Conservation (phyloP, 768 basidiomycete species). For the Nidularia sp. region DNA sequence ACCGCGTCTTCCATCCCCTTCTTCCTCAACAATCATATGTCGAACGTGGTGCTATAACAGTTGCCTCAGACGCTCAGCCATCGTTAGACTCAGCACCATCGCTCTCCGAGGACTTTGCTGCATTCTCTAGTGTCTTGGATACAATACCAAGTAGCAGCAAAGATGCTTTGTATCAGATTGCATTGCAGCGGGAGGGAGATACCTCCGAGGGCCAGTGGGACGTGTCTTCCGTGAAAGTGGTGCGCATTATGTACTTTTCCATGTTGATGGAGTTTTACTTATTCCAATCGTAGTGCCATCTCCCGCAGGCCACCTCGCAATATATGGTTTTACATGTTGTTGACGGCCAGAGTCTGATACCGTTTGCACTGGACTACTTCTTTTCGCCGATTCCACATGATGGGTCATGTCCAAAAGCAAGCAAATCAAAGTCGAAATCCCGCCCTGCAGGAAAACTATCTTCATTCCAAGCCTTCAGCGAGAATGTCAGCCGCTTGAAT, state of each 20-base stretch:
- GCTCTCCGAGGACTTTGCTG: constrained; percentile 39
- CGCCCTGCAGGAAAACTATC: constrained; percentile 19
- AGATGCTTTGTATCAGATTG: constrained; percentile 65
- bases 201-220: constrained; percentile 44
- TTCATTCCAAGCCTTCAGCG: constrained; percentile 13
- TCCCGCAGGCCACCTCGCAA: constrained; percentile 50
- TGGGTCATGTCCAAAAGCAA: constrained; percentile 53
- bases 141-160: constrained; percentile 23
- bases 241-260: constrained; percentile 24
- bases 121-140: constrained; percentile 36
- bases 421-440: constrained; percentile 7
- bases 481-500: constrained; percentile 30
- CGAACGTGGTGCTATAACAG: constrained; percentile 35
- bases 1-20: constrained; percentile 51
- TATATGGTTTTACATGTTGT: constrained; percentile 53
- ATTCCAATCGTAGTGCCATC: constrained; percentile 54
- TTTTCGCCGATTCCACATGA: constrained; percentile 64
- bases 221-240: constrained; percentile 59
- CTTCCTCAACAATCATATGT: constrained; percentile 32
- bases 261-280: neutral
- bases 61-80: constrained; percentile 26
- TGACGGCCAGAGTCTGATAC: constrained; percentile 30
- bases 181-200: constrained; percentile 47
- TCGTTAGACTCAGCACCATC: constrained; percentile 37
- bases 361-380: constrained; percentile 73